Evolutionary conservation across 208 protist species (phyloP), one percentile per base, ranked within the genome.

Genomic region (Endotrypanum monterogeii): DNA sequence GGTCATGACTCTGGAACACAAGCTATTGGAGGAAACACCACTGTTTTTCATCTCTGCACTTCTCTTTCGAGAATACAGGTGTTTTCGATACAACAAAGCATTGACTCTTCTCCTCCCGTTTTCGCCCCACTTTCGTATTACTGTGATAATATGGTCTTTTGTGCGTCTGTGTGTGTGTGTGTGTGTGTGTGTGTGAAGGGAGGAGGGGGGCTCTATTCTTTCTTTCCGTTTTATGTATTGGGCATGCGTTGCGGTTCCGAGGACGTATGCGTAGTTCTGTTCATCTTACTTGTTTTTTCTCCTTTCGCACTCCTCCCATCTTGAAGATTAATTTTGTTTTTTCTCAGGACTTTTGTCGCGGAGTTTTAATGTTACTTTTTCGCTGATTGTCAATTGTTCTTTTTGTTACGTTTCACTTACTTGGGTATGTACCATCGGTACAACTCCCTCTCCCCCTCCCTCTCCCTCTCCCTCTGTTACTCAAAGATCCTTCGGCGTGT

Each of bases 181-280:
- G 30, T 54, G 46, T 71, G 50, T 71, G 51, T 60, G 66, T 71
- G 66, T 60, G n/a, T 58, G 6, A 12, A 41, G 25, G 1, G 20
- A 6, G 11, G 30, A n/a, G 32, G 7, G 35, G n/a, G 32, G 3
- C 44, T 14, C 44, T 48, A 48, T 48, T 48, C 44, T n/a, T 63
- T 25, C 5, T 61, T 39, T 5, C 35, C 1, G 9, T 7, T 7
- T 46, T 18, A 9, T 14, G 12, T 0, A 14, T 48, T 48, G 44
- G 5, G 44, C 44, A 23, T 5, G 30, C 61, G 6, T 51, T 67
- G 25, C 9, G 28, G 60, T 32, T 18, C 32, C 32, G 44, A 11
- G 44, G 44, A 48, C 12, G 44, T 48, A 11, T 48, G 44, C 44
- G 12, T 39, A 28, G 39, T 23, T 41, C 11, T 39, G 14, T 23